phyloP scores from a whole-genome alignment of 495 filamentous ascomycete genomes.

The Daldinia decipiens region DNA sequence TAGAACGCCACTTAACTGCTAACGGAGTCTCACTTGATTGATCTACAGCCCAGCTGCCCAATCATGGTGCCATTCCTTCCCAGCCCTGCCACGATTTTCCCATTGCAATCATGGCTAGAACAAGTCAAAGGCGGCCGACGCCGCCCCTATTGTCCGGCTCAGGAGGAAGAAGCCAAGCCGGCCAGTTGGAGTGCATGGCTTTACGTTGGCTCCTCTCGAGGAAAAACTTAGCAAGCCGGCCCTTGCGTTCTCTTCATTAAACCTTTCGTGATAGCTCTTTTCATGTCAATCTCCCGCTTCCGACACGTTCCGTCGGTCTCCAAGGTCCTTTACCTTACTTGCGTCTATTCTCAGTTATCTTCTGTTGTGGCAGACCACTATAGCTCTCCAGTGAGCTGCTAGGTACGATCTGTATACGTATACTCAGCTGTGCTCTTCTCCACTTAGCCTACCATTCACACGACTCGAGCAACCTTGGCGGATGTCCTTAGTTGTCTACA shows the following conservation, averaged over 20 bases:
- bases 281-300: conserved; percentile 44
- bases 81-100: conserved; percentile 43
- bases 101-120: conserved; percentile 42
- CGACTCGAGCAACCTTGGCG: conserved; percentile 29
- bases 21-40: conserved; percentile 50
- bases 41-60: conserved; percentile 46
- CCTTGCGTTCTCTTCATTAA: conserved; percentile 44
- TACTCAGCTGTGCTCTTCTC: conserved; percentile 26
- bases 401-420: conserved; percentile 21
- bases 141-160: conserved; percentile 41
- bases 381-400: conserved; percentile 41
- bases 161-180: conserved; percentile 36
- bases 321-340: conserved; percentile 29
- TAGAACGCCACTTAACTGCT: conserved; percentile 42
- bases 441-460: conserved; percentile 30
- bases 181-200: conserved; percentile 41
- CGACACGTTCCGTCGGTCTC: conserved; percentile 38
- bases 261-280: conserved; percentile 37
- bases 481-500: conserved; percentile 33
- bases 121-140: conserved; percentile 42
- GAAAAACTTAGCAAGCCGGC: conserved; percentile 30
- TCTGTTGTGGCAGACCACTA: conserved; percentile 34
- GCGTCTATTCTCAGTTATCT: conserved; percentile 31
- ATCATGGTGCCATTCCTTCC: conserved; percentile 40
- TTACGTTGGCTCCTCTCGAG: conserved; percentile 37